These are phyloP conservation scores for Suillus discolor DNA, from an alignment of 768 basidiomycete genomes.

Conservation along the genomic window DNA sequence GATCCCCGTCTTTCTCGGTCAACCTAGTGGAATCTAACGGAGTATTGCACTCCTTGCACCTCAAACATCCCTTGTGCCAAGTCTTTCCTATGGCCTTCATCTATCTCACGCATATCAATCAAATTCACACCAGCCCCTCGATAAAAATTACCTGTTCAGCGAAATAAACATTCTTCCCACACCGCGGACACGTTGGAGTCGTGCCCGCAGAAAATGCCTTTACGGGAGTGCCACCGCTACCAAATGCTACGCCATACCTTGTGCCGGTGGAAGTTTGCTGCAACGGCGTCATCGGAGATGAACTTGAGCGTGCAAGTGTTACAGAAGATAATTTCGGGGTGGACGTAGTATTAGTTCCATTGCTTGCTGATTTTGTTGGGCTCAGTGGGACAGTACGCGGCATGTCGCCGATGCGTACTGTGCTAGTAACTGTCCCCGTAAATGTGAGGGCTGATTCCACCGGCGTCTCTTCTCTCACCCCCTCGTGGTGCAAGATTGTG, in stretches of 20 bases:
- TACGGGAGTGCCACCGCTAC: conserved; percentile 42
- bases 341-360: conserved; percentile 5
- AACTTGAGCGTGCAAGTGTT: conserved; percentile 6
- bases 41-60: conserved; percentile 74
- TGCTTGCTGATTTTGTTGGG: conserved; percentile 30
- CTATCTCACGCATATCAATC: conserved; percentile 36
- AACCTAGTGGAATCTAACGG: conserved; percentile 71
- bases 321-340: conserved; percentile 12
- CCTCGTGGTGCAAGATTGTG: conserved; percentile 16
- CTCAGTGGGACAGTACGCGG: conserved; percentile 59
- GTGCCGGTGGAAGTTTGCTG: conserved; percentile 59
- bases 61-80: conserved; percentile 75
- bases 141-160: conserved; percentile 66
- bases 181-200: conserved; percentile 68
- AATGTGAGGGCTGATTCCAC: conserved; percentile 27
- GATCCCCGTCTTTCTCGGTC: conserved; percentile 75
- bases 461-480: conserved; percentile 24
- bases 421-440: conserved; percentile 43
- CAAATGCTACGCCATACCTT: conserved; percentile 62
- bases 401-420: conserved; percentile 46
- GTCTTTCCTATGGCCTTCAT: conserved; percentile 82
- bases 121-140: not conserved
- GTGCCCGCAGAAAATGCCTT: conserved; percentile 45
- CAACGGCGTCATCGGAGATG: conserved; percentile 29
- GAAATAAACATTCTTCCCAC: conserved; percentile 79